Evolutionary conservation across 495 filamentous ascomycete species (phyloP).

Genomic region (Clavariopsis aquatica): DNA sequence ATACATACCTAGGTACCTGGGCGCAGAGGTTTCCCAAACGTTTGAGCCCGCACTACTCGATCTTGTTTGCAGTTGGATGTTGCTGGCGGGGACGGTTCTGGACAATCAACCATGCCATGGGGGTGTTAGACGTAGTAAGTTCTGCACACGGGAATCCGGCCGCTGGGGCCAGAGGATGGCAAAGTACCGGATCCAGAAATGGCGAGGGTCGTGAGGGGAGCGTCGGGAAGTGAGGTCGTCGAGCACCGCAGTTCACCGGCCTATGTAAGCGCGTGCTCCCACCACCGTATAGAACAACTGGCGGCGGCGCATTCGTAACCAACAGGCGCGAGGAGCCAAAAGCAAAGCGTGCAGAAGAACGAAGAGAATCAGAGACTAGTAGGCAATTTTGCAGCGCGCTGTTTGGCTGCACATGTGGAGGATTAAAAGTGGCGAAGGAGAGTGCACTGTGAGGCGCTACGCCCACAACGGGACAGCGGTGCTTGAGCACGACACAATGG

Average conservation of each 20-base stretch:
- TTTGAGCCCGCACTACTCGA: slow-evolving; percentile 34
- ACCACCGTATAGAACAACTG: neutral
- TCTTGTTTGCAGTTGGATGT: slow-evolving; percentile 32
- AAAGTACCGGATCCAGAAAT: slow-evolving; percentile 21
- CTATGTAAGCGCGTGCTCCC: slow-evolving; percentile 19
- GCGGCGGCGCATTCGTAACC: slow-evolving; percentile 23
- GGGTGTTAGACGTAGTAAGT: slow-evolving; percentile 32
- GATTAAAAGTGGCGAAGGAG: slow-evolving; percentile 39
- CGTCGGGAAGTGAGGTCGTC: slow-evolving; percentile 5
- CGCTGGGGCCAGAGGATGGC: slow-evolving; percentile 32
- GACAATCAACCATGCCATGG: slow-evolving; percentile 39
- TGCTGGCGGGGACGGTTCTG: slow-evolving; percentile 34
- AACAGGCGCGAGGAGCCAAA: slow-evolving; percentile 22
- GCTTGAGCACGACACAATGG: slow-evolving; percentile 19
- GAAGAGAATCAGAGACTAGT: slow-evolving; percentile 20
- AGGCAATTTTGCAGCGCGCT: slow-evolving; percentile 24
- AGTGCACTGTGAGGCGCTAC: slow-evolving; percentile 9
- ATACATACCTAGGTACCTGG: slow-evolving; percentile 25
- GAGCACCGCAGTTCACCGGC: slow-evolving; percentile 13
- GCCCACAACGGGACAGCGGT: slow-evolving; percentile 20
- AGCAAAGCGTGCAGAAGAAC: slow-evolving; percentile 24
- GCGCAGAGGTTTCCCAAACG: slow-evolving; percentile 28
- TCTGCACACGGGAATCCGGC: slow-evolving; percentile 36
- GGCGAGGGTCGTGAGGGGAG: neutral
- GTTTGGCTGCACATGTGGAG: slow-evolving; percentile 28